These are phyloP conservation scores for Yamadazyma sp. DNA, from an alignment of 805 yeast species.

Conservation along the genomic window DNA sequence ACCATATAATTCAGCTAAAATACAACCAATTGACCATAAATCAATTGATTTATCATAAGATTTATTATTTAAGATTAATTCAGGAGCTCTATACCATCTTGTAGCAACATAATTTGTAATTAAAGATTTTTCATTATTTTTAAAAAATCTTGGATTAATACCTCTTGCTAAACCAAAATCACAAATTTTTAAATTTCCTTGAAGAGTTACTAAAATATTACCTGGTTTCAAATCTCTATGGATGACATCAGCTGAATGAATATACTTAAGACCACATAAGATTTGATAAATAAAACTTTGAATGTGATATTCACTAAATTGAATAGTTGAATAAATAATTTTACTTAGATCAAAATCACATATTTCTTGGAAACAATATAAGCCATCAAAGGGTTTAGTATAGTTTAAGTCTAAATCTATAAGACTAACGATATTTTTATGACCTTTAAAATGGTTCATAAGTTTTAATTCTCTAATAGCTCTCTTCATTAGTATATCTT, in stretches of 20 bases:
- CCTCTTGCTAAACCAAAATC: constrained; percentile 95
- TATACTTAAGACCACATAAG: constrained; percentile 80
- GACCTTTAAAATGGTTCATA: constrained; percentile 82
- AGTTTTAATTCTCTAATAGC: constrained; percentile 82
- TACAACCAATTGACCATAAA: constrained; percentile 94
- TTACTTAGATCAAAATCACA: constrained; percentile 77
- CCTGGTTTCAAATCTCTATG: constrained; percentile 94
- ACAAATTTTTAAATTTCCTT: constrained; percentile 79
- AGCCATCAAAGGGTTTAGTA: constrained; percentile 71
- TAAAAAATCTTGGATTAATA: constrained; percentile 30
- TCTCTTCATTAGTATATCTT: constrained; percentile 66
- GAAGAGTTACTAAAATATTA: constrained; percentile 70
- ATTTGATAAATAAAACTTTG: constrained; percentile 76
- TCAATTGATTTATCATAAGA: constrained; percentile 69
- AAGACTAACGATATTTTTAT: constrained; percentile 72
- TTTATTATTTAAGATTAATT: constrained; percentile 58
- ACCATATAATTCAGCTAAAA: constrained; percentile 79
- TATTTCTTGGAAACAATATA: constrained; percentile 85
- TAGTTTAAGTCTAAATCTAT: constrained; percentile 71
- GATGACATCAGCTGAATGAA: constrained; percentile 88
- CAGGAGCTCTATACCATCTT: constrained; percentile 95
- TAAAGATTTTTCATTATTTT: background rate
- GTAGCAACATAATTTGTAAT: constrained; percentile 91
- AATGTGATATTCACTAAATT: constrained; percentile 81
- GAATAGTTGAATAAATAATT: constrained; percentile 75